phyloP scores from a whole-genome alignment of 495 filamentous ascomycete species.

The Chaetomidium leptoderma region DNA sequence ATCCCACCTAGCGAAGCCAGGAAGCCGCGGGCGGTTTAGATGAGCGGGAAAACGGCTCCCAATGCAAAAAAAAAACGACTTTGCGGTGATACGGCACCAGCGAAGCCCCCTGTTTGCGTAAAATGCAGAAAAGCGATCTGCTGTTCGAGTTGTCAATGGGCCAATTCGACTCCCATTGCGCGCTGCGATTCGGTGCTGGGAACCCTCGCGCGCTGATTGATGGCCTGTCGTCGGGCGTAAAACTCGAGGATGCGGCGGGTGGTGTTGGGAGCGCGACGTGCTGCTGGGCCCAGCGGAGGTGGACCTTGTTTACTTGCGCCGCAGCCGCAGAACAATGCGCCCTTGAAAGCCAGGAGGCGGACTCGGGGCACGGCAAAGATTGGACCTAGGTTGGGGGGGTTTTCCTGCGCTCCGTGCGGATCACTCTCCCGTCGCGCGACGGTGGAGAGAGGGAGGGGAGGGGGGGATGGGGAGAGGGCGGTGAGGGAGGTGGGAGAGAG shows the following conservation, averaged over 20 bases:
- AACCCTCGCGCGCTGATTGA: slow-evolving; percentile 8
- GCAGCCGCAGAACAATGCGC: slow-evolving; percentile 21
- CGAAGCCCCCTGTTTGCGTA: slow-evolving; percentile 20
- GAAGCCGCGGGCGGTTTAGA: slow-evolving; percentile 13
- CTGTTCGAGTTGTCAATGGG: slow-evolving; percentile 16
- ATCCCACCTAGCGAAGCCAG: slow-evolving; percentile 1
- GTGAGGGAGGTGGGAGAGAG: slow-evolving; percentile 4
- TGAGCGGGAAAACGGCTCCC: slow-evolving; percentile 17
- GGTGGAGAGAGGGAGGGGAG: not conserved
- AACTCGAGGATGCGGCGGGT: slow-evolving; percentile 7
- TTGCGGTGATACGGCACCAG: slow-evolving; percentile 19
- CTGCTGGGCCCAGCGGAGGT: not conserved
- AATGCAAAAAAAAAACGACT: slow-evolving; percentile 17
- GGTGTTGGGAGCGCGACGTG: slow-evolving; percentile 11
- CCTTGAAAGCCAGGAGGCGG: slow-evolving; percentile 1
- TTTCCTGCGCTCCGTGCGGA: slow-evolving; percentile 7
- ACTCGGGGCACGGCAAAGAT: slow-evolving; percentile 15
- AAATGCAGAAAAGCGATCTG: slow-evolving; percentile 9
- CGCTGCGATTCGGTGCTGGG: slow-evolving; percentile 6
- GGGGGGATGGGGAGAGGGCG: not conserved
- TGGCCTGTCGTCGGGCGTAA: slow-evolving; percentile 3
- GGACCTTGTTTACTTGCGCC: no score
- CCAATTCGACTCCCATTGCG: slow-evolving; percentile 21
- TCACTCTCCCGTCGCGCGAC: slow-evolving; percentile 9
- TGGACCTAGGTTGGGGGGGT: not conserved